Percentiles rank a stretch among this genome's conserved stretches.
Evolutionary conservation across 306 rosid species (phyloP).

Genomic region (Canavalia gladiata): DNA sequence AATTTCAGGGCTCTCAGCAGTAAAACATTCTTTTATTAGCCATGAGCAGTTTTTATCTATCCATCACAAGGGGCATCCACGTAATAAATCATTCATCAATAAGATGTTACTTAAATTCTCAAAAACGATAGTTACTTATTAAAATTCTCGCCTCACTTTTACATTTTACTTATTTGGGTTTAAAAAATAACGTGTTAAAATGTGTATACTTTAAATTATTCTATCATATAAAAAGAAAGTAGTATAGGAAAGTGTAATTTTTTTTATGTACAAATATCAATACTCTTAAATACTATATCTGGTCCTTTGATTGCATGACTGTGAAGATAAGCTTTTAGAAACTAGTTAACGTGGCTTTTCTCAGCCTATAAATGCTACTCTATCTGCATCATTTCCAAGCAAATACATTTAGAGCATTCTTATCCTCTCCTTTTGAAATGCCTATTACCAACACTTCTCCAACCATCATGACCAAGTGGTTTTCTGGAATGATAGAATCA

Average conservation of each 20-base stretch:
- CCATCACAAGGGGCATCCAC: constrained; percentile 35
- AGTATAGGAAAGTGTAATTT: neutral
- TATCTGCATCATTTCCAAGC: constrained; percentile 18
- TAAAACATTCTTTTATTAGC: constrained; percentile 22
- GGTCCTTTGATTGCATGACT: neutral
- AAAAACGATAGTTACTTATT: neutral
- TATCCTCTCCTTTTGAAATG: constrained; percentile 38
- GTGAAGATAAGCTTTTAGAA: neutral
- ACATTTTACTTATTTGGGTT: neutral
- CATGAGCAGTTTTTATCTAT: neutral
- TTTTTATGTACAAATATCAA: neutral
- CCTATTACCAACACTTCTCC: constrained; percentile 37
- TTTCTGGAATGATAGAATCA: constrained; percentile 29
- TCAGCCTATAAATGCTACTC: constrained; percentile 40
- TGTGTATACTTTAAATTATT: neutral
- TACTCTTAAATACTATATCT: constrained; percentile 7
- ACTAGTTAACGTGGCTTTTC: constrained; percentile 24
- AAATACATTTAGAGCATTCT: constrained; percentile 6
- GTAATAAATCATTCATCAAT: constrained; percentile 38
- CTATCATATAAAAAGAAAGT: neutral
- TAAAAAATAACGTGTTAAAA: neutral
- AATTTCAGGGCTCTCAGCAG: constrained; percentile 22
- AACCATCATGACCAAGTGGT: constrained; percentile 37
- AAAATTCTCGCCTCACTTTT: neutral
- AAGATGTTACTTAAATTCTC: constrained; percentile 1